Evolutionary conservation across 306 rosid genomes (phyloP).

Genomic region (Vigna reflexopilosa): DNA sequence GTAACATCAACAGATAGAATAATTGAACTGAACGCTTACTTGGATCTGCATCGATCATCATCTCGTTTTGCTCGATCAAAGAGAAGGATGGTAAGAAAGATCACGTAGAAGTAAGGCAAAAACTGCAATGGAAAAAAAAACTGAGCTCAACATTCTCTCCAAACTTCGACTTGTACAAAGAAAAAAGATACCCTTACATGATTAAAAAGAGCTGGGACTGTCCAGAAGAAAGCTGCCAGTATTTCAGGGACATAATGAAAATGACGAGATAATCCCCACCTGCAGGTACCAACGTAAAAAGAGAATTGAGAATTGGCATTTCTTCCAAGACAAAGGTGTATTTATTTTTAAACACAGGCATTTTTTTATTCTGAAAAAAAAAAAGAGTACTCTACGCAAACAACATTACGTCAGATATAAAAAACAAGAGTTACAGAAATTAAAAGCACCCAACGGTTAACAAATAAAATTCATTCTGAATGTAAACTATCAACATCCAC

Average conservation of each 20-base stretch:
- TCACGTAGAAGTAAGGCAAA: conserved; percentile 92
- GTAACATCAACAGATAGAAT: conserved; percentile 23
- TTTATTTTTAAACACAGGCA: not conserved
- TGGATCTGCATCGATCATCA: conserved; percentile 89
- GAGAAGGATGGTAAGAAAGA: conserved; percentile 89
- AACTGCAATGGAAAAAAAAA: conserved; percentile 60
- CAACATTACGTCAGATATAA: conserved; percentile 2
- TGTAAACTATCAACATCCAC: not conserved
- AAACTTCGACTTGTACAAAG: conserved; percentile 35
- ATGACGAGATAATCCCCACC: conserved; percentile 99
- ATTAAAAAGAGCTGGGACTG: conserved; percentile 89
- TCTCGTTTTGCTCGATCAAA: conserved; percentile 97
- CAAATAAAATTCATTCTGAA: not conserved
- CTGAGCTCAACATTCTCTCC: conserved; percentile 37
- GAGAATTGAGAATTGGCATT: conserved; percentile 9
- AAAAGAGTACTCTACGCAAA: conserved; percentile 18
- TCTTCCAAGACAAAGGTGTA: not conserved
- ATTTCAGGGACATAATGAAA: conserved; percentile 98
- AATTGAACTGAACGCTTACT: conserved; percentile 64
- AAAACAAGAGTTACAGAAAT: conserved; percentile 4
- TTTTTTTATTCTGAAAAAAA: too few species aligned
- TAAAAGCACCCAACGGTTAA: conserved; percentile 13
- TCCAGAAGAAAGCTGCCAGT: conserved; percentile 96
- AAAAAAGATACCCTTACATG: conserved; percentile 62
- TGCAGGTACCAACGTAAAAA: conserved; percentile 53